A percentile compares a stretch with the other conserved stretches of the same genome.
phyloP scores from a whole-genome alignment of 2,329 filamentous ascomycete species.

The Exophiala sideris region DNA sequence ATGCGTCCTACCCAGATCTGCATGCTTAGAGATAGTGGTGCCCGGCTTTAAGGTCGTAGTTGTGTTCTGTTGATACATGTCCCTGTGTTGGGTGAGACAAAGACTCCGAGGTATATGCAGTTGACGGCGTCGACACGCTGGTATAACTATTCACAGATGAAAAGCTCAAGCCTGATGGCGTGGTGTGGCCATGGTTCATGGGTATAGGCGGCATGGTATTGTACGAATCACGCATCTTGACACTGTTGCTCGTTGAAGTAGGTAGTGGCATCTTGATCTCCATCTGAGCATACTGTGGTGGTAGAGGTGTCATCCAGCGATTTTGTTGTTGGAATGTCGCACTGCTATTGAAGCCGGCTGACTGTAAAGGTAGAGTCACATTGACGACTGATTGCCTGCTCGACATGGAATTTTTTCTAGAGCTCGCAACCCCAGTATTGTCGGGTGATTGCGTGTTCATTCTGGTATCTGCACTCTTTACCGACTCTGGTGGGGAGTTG shows the following conservation, averaged over 20 bases:
- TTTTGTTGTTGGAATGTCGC: slow-evolving; percentile 26
- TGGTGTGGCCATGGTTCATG: slow-evolving; percentile 13
- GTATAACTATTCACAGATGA: slow-evolving; percentile 12
- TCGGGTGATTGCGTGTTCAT: slow-evolving; percentile 14
- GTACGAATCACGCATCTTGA: slow-evolving; percentile 13
- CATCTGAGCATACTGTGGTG: slow-evolving; percentile 10
- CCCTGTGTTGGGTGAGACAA: slow-evolving; percentile 8
- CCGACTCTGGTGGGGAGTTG: slow-evolving; percentile 19
- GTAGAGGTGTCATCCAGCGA: slow-evolving; percentile 27
- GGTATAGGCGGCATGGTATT: slow-evolving; percentile 17
- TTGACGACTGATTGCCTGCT: slow-evolving; percentile 1
- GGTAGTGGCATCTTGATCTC: neutral
- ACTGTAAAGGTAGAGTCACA: slow-evolving; percentile 19
- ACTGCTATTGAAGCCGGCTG: slow-evolving; percentile 22
- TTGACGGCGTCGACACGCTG: slow-evolving; percentile 5
- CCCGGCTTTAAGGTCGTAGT: slow-evolving; percentile 13
- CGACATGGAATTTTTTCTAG: slow-evolving; percentile 15
- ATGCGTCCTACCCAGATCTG: neutral
- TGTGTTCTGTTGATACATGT: slow-evolving; percentile 11
- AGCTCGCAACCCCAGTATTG: slow-evolving; percentile 1
- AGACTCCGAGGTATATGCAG: slow-evolving; percentile 9
- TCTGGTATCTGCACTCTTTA: slow-evolving; percentile 15
- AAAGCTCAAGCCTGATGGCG: slow-evolving; percentile 10
- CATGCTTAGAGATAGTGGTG: slow-evolving; percentile 4
- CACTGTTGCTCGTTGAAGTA: neutral